These are phyloP conservation scores for Exophiala bonariae DNA, from an alignment of 2,329 filamentous ascomycete species.

Conservation along the genomic window DNA sequence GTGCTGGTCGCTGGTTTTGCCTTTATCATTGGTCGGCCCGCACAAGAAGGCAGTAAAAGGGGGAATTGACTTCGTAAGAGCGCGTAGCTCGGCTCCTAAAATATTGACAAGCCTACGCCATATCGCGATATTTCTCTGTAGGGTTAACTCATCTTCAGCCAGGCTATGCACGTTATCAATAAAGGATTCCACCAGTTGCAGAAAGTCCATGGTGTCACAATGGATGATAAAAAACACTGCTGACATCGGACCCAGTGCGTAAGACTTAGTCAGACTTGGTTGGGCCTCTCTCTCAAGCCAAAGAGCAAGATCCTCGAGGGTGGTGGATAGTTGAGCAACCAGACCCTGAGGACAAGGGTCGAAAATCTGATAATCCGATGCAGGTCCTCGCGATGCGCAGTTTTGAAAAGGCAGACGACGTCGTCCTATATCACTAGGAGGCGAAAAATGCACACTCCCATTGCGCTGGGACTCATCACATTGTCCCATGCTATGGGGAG, in stretches of 20 bases:
- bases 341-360: neutral
- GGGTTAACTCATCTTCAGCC: slow-evolving; percentile 29
- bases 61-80: slow-evolving; percentile 26
- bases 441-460: neutral
- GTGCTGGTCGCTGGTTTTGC: neutral
- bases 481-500: neutral
- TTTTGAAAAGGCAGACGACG: too few species aligned
- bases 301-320: neutral
- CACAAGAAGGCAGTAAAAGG: neutral
- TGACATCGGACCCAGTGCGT: neutral
- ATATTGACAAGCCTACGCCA: slow-evolving; percentile 30
- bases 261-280: neutral
- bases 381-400: neutral
- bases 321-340: neutral
- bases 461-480: neutral
- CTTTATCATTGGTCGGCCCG: neutral
- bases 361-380: neutral
- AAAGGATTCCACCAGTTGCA: slow-evolving; percentile 26
- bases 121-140: slow-evolving; percentile 31
- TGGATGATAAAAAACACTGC: slow-evolving; percentile 29
- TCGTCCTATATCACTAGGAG: too few species aligned
- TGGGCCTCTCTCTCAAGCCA: neutral
- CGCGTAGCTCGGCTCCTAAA: slow-evolving; percentile 19
- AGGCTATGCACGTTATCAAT: slow-evolving; percentile 29
- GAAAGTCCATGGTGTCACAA: slow-evolving; percentile 27